Evolutionary conservation across 1,284 basidiomycete genomes (phyloP).

Genomic region (Afroboletus lepidellus): DNA sequence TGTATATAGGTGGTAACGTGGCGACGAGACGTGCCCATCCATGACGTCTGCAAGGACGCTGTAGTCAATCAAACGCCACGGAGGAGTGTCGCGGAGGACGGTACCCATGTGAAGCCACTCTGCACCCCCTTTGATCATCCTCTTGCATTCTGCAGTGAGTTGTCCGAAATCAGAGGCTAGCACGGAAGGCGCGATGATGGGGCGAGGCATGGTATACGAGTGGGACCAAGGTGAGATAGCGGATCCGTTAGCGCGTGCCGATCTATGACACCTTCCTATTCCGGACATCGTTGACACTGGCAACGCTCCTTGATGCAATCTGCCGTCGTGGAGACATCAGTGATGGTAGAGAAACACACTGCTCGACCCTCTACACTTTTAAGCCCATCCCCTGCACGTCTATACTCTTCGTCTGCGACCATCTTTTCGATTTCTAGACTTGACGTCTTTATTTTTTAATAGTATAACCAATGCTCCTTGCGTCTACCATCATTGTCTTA

Average conservation of each 20-base stretch:
- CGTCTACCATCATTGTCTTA: conserved; percentile 3
- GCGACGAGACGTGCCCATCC: conserved; percentile 71
- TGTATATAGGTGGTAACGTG: background rate
- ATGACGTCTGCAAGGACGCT: conserved; percentile 71
- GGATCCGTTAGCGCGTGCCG: background rate
- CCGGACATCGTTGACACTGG: background rate
- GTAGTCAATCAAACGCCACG: conserved; percentile 6
- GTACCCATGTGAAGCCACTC: conserved; percentile 97
- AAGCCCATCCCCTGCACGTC: background rate
- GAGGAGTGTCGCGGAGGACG: conserved; percentile 7
- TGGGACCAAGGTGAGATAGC: conserved; percentile 8
- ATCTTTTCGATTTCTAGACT: background rate
- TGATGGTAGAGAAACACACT: background rate
- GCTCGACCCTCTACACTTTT: background rate
- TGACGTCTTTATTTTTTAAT: background rate
- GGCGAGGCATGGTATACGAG: conserved; percentile 62
- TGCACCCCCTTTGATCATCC: conserved; percentile 90
- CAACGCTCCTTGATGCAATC: background rate
- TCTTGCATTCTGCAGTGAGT: conserved; percentile 86
- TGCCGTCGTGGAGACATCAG: background rate
- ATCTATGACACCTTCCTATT: conserved; percentile 31
- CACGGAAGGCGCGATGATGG: conserved; percentile 89
- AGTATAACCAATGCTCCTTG: conserved; percentile 10
- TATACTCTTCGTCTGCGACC: conserved; percentile 3
- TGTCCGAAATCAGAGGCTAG: conserved; percentile 95